Conservation (phyloP, 2,329 filamentous ascomycete species). For the Aspergillus sp. region DNA sequence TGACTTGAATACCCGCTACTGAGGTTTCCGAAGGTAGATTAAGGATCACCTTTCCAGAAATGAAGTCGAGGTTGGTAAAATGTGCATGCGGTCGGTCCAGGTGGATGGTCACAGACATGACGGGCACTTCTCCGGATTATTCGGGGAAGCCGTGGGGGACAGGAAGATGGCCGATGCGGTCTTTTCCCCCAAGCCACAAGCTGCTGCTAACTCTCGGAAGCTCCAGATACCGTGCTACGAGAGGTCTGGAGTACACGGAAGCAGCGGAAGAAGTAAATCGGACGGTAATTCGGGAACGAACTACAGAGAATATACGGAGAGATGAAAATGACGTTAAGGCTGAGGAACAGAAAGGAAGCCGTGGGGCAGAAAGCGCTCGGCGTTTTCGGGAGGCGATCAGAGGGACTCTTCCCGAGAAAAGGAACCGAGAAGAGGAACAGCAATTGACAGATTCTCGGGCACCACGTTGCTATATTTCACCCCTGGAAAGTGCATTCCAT, state of each 20-base stretch:
- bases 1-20: slow-evolving; percentile 52
- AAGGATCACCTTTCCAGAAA: slow-evolving; percentile 52
- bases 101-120: slow-evolving; percentile 52
- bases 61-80: slow-evolving; percentile 55
- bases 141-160: slow-evolving; percentile 1
- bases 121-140: slow-evolving; percentile 24
- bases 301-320: slow-evolving; percentile 11
- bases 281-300: slow-evolving; percentile 8
- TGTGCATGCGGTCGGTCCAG: slow-evolving; percentile 49
- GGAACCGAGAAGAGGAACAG: neutral
- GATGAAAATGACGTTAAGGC: slow-evolving; percentile 13
- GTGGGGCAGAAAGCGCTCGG: slow-evolving; percentile 22
- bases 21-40: slow-evolving; percentile 47
- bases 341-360: slow-evolving; percentile 11
- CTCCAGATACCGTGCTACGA: slow-evolving; percentile 3
- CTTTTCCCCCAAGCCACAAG: neutral
- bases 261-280: neutral
- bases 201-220: neutral
- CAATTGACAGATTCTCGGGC: neutral
- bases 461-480: neutral
- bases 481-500: neutral
- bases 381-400: slow-evolving; percentile 8
- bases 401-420: neutral
- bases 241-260: neutral
- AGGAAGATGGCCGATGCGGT: neutral